Evolutionary conservation across 257 asterid genomes (phyloP), one percentile per base, ranked within the genome.

Genomic region (Cinchona pubescens): DNA sequence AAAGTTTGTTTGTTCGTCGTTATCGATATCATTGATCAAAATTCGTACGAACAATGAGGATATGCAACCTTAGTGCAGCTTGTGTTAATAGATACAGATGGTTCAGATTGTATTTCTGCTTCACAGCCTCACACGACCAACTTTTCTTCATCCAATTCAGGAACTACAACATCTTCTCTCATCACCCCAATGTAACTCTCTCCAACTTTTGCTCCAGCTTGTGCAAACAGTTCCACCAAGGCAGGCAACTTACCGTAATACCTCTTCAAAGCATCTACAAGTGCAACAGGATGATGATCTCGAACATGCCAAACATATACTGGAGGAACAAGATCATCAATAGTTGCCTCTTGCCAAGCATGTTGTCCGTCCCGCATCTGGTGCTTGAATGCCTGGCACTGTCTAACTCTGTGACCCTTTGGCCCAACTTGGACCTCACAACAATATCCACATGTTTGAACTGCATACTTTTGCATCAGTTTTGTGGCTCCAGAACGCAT

Each of bases 361-460:
- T 91, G 97, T 48, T 91, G 92, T 15, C 97, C 97, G 46, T 88
- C 94, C 78, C 94, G 76, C 96, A 90, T 88, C 81, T 91, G 97
- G 82, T 88, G 94, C 83, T 91, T 91, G 87, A 88, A 91, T 21
- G 91, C 90, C 79, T 81, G 90, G 76, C 96, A 91, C 48, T 87
- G 90, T 88, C 92, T 88, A 73, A 83, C 87, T 65, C 92, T 81
- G 78, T 90, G 94, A 73, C 97, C 97, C 75, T 87, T 88, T 8
- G 94, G 91, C 75, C 97, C 97, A 2, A 92, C 91, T 74, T 92
- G 97, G 78, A 92, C 89, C 78, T 92, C 95, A 2, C 78, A 43
- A 69, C 97, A 92, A 82, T 87, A 87, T 23, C 91, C 93, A 51
- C 97, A 92, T 9, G 93, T 85, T 73, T 84, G 86, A 65, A 88